phyloP scores from a whole-genome alignment of 1,284 basidiomycete genomes.

The Ceratobasidium sp. region DNA sequence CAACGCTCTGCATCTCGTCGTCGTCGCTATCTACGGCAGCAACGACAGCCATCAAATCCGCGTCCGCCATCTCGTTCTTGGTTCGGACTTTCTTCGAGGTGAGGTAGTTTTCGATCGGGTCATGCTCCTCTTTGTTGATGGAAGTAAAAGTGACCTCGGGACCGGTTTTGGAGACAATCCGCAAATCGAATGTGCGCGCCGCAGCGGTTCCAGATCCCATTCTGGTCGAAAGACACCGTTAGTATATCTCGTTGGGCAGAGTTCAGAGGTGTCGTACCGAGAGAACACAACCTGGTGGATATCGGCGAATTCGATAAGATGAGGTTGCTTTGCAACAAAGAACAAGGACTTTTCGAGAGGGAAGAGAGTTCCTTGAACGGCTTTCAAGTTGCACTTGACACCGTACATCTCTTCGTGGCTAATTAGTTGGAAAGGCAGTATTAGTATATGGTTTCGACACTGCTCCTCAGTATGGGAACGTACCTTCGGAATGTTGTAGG shows the following conservation, averaged over 20 bases:
- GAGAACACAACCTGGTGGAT: conserved; percentile 94
- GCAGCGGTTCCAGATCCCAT: conserved; percentile 88
- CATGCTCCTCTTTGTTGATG: conserved; percentile 96
- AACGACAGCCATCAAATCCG: conserved; percentile 70
- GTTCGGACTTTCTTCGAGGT: conserved; percentile 90
- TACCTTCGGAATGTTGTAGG: conserved; percentile 84
- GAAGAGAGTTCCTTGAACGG: conserved; percentile 96
- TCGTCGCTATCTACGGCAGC: conserved; percentile 78
- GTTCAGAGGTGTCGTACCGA: conserved; percentile 56
- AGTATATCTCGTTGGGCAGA: not conserved
- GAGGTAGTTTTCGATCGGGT: conserved; percentile 83
- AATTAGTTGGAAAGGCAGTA: not conserved
- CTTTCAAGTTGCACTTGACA: conserved; percentile 98
- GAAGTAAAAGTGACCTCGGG: conserved; percentile 90
- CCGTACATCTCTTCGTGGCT: conserved; percentile 79
- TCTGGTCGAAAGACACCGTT: conserved; percentile 47
- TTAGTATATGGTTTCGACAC: not conserved
- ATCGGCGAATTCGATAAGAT: conserved; percentile 89
- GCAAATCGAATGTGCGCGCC: conserved; percentile 93
- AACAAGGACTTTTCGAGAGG: conserved; percentile 98
- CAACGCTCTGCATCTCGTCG: conserved; percentile 80
- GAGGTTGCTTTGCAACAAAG: conserved; percentile 97
- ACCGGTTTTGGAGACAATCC: conserved; percentile 81
- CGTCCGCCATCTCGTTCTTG: conserved; percentile 97
- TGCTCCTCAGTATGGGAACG: conserved; percentile 14